Percentiles rank a stretch among this genome's conserved stretches.
Evolutionary conservation across 306 rosid species (phyloP).

Genomic region (Lotus japonicus): DNA sequence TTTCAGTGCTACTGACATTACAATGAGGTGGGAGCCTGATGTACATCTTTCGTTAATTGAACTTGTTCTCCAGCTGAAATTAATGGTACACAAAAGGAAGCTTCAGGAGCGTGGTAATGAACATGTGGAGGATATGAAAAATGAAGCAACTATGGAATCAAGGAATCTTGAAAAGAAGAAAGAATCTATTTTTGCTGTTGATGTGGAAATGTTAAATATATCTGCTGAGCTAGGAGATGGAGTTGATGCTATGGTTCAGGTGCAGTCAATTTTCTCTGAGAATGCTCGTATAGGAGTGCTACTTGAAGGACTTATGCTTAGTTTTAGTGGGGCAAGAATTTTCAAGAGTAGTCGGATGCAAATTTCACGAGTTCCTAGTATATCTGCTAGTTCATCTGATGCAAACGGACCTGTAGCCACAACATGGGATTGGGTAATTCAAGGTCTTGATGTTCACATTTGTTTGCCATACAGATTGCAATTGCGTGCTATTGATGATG

Average conservation of each 20-base stretch:
- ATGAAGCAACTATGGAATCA: constrained; percentile 40
- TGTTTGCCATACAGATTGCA: constrained; percentile 78
- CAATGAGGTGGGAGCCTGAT: constrained; percentile 90
- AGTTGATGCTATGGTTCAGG: constrained; percentile 69
- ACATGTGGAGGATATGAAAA: constrained; percentile 35
- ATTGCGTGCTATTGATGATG: constrained; percentile 95
- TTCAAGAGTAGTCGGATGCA: constrained; percentile 89
- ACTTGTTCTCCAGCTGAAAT: constrained; percentile 64
- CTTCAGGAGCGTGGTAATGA: constrained; percentile 48
- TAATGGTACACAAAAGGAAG: constrained; percentile 53
- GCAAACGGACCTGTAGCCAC: constrained; percentile 35
- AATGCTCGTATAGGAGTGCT: constrained; percentile 94
- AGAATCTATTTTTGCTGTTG: constrained; percentile 78
- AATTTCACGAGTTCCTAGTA: constrained; percentile 77
- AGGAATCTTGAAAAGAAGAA: constrained; percentile 52
- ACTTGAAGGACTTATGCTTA: constrained; percentile 71
- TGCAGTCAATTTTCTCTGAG: constrained; percentile 94
- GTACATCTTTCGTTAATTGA: constrained; percentile 70
- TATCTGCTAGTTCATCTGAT: constrained; percentile 47
- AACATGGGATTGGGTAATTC: constrained; percentile 93
- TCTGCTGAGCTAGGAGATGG: constrained; percentile 94
- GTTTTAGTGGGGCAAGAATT: constrained; percentile 64
- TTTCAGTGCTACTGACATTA: constrained; percentile 83
- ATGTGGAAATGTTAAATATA: constrained; percentile 74
- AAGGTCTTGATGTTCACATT: constrained; percentile 77